Conservation (phyloP, 2,329 filamentous ascomycete genomes). For the Ophiostoma quercus region DNA sequence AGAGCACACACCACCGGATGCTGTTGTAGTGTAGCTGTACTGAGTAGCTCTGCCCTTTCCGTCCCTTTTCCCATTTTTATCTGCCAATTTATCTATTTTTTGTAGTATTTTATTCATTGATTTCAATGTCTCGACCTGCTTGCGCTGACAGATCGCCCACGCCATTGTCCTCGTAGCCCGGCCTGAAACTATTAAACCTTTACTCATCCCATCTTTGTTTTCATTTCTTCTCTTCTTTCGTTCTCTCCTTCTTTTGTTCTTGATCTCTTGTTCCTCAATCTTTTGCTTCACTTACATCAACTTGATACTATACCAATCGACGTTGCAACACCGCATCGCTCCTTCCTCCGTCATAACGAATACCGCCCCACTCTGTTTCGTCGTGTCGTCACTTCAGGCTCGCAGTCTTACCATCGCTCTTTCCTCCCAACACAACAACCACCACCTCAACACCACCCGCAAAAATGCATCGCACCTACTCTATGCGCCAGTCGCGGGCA, state of each 20-base stretch:
- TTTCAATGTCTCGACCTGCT: not conserved
- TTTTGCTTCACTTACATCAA: not conserved
- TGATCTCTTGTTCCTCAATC: not conserved
- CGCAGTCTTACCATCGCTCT: not conserved
- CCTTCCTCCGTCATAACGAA: conserved; percentile 13
- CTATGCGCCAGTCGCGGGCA: conserved; percentile 94
- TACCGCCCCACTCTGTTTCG: conserved; percentile 6
- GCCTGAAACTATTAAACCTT: not conserved
- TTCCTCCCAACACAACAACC: conserved; percentile 3
- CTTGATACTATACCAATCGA: not conserved
- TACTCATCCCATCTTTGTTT: conserved; percentile 13
- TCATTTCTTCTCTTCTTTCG: not conserved
- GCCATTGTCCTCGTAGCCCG: conserved; percentile 9
- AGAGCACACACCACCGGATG: not conserved
- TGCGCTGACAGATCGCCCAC: conserved; percentile 22
- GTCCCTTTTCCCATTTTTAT: not conserved
- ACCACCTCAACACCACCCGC: not conserved
- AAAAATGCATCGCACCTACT: conserved; percentile 96
- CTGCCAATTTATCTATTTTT: conserved; percentile 16
- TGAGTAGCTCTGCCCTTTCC: not conserved
- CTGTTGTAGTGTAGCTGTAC: not conserved
- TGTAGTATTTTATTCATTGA: not conserved
- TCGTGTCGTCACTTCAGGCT: conserved; percentile 1
- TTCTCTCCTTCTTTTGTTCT: not conserved
- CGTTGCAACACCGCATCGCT: conserved; percentile 4